Base-by-base conservation (phyloP, 139 green algal genomes). In the Chlorella sorokiniana region DNA sequence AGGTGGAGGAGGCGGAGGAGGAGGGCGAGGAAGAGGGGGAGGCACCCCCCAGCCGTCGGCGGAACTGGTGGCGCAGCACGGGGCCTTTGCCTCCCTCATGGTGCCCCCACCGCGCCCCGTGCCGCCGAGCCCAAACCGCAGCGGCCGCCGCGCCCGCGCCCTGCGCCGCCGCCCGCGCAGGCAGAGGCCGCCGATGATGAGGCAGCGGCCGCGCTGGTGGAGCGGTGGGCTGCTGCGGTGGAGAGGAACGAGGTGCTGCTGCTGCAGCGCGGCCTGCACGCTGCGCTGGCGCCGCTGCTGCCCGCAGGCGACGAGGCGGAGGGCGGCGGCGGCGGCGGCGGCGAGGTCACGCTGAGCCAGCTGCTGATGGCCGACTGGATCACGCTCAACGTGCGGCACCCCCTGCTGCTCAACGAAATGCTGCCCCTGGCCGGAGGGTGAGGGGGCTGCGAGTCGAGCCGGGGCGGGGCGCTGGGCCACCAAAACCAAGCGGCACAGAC, bases 361-460 rank as follows among this genome's bases (percentile, higher is more conserved):
- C 56, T 88, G 63, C 61, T 88, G 63, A 79, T 78, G 56, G 69
- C 79, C 9, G 84, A 88, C 40, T 88, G 79, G 48, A 44, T 88
- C 42, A 62, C 69, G 8, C 31, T 69, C 9, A 79, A 85, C 31
- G 69, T 65, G 37, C 69, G 35, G 35, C 20, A 79, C 59, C 67
- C 68, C 0, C 35, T 61, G n/a, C 72, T 85, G 20, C 44, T 73
- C 27, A 59, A 33, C 20, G 69, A 75, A 8, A 70, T 85, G 59
- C 5, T 80, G 3, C 7, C 37, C n/a, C 42, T 79, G 51, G 79
- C 84, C 25, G 54, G 51, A 42, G 69, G 67, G 78, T 33, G 42
- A 56, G 78, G 9, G 11, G 3, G 33, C 31, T 40, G 38, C 1
- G 1, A 25, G 1, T 48, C 29, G 45, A 11, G 7, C 35, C 37